phyloP scores from a whole-genome alignment of 495 filamentous ascomycete genomes.

The Letharia columbiana region DNA sequence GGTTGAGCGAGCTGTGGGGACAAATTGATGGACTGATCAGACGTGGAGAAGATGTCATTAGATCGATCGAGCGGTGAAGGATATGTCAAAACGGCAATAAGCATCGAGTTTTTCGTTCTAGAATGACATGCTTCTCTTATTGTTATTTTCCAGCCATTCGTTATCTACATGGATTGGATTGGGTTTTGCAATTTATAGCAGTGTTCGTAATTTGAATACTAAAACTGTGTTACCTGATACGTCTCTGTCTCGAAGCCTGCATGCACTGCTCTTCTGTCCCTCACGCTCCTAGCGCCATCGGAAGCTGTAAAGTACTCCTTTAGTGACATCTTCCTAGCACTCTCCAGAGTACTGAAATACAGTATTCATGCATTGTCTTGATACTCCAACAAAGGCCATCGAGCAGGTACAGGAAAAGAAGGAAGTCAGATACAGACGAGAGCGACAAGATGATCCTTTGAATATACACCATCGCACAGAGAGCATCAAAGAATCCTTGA shows the following conservation, averaged over 20 bases:
- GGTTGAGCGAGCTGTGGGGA: neutral
- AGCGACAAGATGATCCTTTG: too few species aligned
- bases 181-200: slow-evolving; percentile 7
- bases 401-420: neutral
- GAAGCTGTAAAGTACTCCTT: neutral
- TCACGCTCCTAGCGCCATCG: neutral
- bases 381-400: neutral
- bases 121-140: slow-evolving; percentile 14
- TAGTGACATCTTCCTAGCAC: neutral
- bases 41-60: neutral
- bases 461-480: too few species aligned
- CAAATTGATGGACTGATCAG: neutral
- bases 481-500: too few species aligned
- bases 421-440: too few species aligned
- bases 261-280: neutral
- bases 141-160: slow-evolving; percentile 4
- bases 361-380: neutral
- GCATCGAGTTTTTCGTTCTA: slow-evolving; percentile 7
- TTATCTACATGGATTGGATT: slow-evolving; percentile 4
- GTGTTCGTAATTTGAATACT: slow-evolving; percentile 3
- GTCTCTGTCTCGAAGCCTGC: neutral
- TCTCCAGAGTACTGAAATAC: neutral
- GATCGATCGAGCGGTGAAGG: neutral
- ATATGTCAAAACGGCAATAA: slow-evolving; percentile 8
- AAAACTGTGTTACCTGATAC: neutral